phyloP scores from a whole-genome alignment of 345 rosid species.

The Trapa incisa region DNA sequence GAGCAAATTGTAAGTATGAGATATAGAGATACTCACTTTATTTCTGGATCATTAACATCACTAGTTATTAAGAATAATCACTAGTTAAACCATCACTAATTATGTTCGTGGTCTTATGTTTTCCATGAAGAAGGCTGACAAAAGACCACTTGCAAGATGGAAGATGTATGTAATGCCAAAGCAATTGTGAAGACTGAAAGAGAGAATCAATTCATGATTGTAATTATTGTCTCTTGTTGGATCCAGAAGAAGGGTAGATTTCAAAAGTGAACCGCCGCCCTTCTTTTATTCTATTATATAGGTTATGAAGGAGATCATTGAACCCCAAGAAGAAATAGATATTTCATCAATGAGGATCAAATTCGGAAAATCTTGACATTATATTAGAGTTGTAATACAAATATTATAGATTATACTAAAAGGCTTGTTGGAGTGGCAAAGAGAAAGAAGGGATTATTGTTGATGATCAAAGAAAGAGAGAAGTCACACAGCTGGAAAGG shows the following conservation, averaged over 20 bases:
- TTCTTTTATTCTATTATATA: background rate
- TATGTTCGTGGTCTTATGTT: too few species aligned
- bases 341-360: too few species aligned
- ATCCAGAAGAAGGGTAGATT: background rate
- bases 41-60: too few species aligned
- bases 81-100: too few species aligned
- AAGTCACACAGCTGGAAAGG: background rate
- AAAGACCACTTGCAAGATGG: background rate
- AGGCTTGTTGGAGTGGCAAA: background rate
- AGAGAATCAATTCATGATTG: conserved; percentile 6
- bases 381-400: too few species aligned
- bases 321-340: too few species aligned
- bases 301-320: too few species aligned
- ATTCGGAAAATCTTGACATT: too few species aligned
- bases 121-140: background rate
- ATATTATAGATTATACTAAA: too few species aligned
- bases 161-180: conserved; percentile 5
- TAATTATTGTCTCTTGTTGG: conserved; percentile 7
- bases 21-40: too few species aligned
- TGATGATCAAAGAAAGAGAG: background rate
- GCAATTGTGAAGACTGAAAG: conserved; percentile 4
- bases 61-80: too few species aligned
- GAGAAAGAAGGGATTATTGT: background rate
- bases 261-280: background rate
- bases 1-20: too few species aligned